Percentiles rank a stretch among this genome's conserved stretches.
phyloP scores from a whole-genome alignment of 495 filamentous ascomycete genomes.

The Articulospora tetracladia region DNA sequence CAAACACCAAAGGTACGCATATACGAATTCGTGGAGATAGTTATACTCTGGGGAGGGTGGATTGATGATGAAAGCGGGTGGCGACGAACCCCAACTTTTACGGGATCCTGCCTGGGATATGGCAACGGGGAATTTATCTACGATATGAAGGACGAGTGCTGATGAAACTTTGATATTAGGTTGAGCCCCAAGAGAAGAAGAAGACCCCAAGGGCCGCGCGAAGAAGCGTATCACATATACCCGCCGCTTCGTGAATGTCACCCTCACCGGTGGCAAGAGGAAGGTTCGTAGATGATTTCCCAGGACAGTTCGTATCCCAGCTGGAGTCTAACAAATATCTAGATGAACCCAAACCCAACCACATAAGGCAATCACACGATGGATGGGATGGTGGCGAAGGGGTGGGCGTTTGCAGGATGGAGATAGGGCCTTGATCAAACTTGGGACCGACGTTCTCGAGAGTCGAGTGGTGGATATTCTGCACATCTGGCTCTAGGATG shows the following conservation, averaged over 20 bases:
- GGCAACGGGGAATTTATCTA: neutral
- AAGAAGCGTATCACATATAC: constrained; percentile 98
- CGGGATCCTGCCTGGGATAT: neutral
- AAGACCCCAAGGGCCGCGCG: constrained; percentile 94
- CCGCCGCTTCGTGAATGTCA: constrained; percentile 99
- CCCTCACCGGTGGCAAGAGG: constrained; percentile 97
- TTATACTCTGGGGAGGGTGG: neutral
- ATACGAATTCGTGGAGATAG: neutral
- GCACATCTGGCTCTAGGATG: constrained; percentile 19
- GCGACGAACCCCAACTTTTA: neutral
- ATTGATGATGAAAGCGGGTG: neutral
- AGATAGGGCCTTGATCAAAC: constrained; percentile 22
- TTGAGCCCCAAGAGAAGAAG: constrained; percentile 88
- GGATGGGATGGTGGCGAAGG: constrained; percentile 10
- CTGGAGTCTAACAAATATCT: constrained; percentile 5
- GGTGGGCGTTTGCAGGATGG: constrained; percentile 14
- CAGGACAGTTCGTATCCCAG: neutral
- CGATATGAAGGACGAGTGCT: constrained; percentile 12
- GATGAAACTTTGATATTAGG: constrained; percentile 40
- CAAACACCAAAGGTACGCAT: constrained; percentile 80
- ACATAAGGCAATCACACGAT: constrained; percentile 30
- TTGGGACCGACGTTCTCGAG: constrained; percentile 22
- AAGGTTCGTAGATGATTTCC: constrained; percentile 60
- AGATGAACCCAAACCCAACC: constrained; percentile 65
- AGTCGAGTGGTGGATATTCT: constrained; percentile 13